Evolutionary conservation across 768 basidiomycete species (phyloP).

Genomic region (Termitomyces sp.): DNA sequence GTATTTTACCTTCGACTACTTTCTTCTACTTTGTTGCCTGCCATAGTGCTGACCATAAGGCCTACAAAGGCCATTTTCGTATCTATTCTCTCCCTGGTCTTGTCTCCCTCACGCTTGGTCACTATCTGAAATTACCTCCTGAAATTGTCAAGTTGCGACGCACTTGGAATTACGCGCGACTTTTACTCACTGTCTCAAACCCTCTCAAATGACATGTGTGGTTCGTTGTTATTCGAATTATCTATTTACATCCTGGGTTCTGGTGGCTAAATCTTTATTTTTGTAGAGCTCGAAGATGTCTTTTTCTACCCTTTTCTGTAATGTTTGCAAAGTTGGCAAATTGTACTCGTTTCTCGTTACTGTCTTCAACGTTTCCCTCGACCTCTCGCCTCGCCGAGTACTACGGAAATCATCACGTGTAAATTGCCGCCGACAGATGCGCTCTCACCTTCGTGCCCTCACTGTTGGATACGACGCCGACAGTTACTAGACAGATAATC

Average conservation of each 20-base stretch:
- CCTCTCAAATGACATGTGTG: background rate
- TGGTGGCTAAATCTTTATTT: background rate
- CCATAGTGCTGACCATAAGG: background rate
- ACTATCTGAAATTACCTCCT: background rate
- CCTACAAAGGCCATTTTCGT: too few species aligned
- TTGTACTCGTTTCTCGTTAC: background rate
- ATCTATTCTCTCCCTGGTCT: background rate
- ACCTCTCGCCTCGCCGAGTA: background rate
- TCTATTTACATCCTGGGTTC: background rate
- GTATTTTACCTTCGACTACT: background rate
- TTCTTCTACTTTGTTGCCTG: background rate
- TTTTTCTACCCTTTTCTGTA: background rate
- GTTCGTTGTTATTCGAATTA: background rate
- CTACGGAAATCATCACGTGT: conserved; percentile 1
- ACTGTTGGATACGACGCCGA: background rate
- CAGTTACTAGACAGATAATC: background rate
- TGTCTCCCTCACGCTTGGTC: background rate
- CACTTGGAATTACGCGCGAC: background rate
- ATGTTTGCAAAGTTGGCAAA: background rate
- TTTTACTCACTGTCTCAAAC: background rate
- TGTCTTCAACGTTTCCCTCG: too few species aligned
- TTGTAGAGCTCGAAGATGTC: background rate
- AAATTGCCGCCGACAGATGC: background rate
- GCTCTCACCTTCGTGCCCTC: background rate
- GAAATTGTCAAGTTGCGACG: background rate